phyloP scores from a whole-genome alignment of 2,329 filamentous ascomycete genomes.

The Cladosporium oxysporum region DNA sequence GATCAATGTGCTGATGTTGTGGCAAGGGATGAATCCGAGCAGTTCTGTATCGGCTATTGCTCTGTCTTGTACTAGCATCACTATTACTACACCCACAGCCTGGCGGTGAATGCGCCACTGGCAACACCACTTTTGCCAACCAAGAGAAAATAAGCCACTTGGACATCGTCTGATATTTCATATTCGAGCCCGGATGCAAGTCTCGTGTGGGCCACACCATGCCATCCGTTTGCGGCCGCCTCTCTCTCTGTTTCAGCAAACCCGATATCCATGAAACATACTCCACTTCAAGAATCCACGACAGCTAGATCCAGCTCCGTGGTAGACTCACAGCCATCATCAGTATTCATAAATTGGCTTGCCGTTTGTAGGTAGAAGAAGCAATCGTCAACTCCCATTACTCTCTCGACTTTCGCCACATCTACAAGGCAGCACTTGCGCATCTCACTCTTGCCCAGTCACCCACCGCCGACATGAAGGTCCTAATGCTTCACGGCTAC shows the following conservation, averaged over 20 bases:
- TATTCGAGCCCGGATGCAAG: not conserved
- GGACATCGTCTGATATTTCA: not conserved
- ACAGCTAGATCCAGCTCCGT: not conserved
- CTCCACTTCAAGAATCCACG: not conserved
- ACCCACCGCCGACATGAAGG: not conserved
- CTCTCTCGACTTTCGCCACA: not conserved
- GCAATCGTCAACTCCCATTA: too few species aligned
- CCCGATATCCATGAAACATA: not conserved
- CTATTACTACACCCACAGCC: not conserved
- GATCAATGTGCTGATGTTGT: too few species aligned
- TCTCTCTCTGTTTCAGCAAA: not conserved
- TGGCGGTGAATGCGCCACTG: not conserved
- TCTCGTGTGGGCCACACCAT: not conserved
- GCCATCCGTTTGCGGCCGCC: not conserved
- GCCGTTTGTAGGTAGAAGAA: too few species aligned
- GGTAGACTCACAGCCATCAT: not conserved
- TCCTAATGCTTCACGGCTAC: constrained; percentile 11
- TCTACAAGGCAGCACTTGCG: not conserved
- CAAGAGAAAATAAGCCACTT: not conserved
- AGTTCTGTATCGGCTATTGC: too few species aligned
- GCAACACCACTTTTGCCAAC: not conserved
- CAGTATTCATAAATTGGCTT: too few species aligned
- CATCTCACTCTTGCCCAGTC: not conserved
- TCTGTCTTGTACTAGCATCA: not conserved
- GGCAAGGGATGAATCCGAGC: too few species aligned